Evolutionary conservation across 441 rosid genomes (phyloP).

Genomic region (Macaranga tanarius): DNA sequence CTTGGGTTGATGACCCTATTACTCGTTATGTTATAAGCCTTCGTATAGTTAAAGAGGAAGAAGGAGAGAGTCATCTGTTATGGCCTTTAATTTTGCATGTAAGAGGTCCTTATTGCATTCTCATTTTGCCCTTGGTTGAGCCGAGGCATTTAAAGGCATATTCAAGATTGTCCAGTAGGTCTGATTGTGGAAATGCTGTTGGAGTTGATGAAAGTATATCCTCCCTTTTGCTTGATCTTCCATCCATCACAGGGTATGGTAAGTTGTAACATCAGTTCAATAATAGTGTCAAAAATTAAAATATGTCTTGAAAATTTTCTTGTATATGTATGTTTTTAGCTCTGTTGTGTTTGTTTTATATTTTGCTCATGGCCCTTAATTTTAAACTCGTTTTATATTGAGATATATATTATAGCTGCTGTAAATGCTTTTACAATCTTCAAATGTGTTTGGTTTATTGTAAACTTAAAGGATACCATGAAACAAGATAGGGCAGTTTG

Average conservation of each 20-base stretch:
- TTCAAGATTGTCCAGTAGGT: constrained; percentile 47
- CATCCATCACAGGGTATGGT: constrained; percentile 95
- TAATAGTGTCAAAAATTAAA: not conserved
- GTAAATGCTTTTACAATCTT: not conserved
- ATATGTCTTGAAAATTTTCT: not conserved
- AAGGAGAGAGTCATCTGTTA: constrained; percentile 45
- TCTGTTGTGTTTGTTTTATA: not conserved
- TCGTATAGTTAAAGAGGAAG: constrained; percentile 39
- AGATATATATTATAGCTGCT: not conserved
- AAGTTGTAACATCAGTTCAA: constrained; percentile 31
- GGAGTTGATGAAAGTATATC: constrained; percentile 66
- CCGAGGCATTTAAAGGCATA: constrained; percentile 63
- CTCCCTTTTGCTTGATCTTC: constrained; percentile 80
- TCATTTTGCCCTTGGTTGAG: constrained; percentile 75
- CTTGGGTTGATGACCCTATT: constrained; percentile 98
- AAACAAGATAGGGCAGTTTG: not conserved
- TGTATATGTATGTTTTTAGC: not conserved
- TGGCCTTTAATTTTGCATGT: constrained; percentile 86
- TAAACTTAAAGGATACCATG: not conserved
- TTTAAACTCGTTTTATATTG: not conserved
- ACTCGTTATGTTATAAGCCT: constrained; percentile 79
- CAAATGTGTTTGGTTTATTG: not conserved
- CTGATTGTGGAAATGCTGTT: constrained; percentile 82
- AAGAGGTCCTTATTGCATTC: constrained; percentile 57
- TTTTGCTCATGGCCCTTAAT: not conserved